Percentiles rank a stretch among this genome's conserved stretches.
Evolutionary conservation across 345 rosid species (phyloP).

Genomic region (Eucalyptus albens): DNA sequence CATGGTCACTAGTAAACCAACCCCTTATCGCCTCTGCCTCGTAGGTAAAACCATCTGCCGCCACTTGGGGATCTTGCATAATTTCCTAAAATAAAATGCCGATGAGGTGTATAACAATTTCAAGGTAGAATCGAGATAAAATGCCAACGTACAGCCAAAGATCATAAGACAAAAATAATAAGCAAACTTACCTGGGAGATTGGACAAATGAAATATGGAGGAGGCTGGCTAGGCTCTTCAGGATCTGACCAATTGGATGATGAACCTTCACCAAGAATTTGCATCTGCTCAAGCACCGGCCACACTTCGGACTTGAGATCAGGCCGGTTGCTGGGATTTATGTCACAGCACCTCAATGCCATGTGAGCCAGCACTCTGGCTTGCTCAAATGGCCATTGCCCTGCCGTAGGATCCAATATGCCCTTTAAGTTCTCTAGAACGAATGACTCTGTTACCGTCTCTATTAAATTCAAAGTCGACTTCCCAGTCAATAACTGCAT

Average conservation of each 20-base stretch:
- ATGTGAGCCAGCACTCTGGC: conserved; percentile 73
- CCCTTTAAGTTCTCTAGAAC: conserved; percentile 31
- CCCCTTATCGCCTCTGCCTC: conserved; percentile 49
- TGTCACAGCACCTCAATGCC: conserved; percentile 82
- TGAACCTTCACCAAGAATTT: conserved; percentile 68
- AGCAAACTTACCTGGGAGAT: conserved; percentile 51
- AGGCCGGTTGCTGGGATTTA: conserved; percentile 54
- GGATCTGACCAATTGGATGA: conserved; percentile 17
- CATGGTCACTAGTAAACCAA: conserved; percentile 68
- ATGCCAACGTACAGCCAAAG: neutral
- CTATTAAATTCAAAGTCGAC: conserved; percentile 37
- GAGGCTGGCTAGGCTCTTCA: conserved; percentile 48
- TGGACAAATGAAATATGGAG: conserved; percentile 79
- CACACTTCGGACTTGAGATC: conserved; percentile 67
- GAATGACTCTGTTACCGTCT: conserved; percentile 44
- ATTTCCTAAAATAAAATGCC: conserved; percentile 34
- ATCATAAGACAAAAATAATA: neutral
- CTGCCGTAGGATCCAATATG: conserved; percentile 77
- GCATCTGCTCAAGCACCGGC: conserved; percentile 86
- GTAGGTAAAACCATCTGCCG: conserved; percentile 79
- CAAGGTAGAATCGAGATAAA: neutral
- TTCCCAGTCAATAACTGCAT: conserved; percentile 63
- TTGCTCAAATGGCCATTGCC: conserved; percentile 93
- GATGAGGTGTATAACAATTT: neutral
- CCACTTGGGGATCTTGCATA: conserved; percentile 69